Conservation (phyloP, 805 yeast species). For the Candida manassasensis region DNA sequence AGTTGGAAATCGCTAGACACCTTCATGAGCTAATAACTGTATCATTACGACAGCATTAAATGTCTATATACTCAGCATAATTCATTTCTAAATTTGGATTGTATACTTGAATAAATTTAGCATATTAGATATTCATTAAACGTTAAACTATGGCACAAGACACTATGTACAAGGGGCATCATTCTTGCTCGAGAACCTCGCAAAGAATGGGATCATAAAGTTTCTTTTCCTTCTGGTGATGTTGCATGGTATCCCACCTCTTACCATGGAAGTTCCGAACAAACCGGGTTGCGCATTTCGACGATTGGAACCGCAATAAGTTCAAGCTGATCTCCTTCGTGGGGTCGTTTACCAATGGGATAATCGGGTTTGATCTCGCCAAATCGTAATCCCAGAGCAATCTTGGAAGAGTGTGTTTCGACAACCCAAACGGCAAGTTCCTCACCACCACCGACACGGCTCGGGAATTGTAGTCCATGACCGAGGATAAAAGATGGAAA, state of each 20-base stretch:
- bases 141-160: no score
- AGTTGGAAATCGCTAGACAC: slow-evolving; percentile 25
- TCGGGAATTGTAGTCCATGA: slow-evolving; percentile 16
- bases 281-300: slow-evolving; percentile 46
- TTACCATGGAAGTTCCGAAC: slow-evolving; percentile 51
- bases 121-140: no score
- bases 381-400: slow-evolving; percentile 50
- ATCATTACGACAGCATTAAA: no score
- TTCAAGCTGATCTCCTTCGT: slow-evolving; percentile 20
- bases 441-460: slow-evolving; percentile 33
- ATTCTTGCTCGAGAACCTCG: slow-evolving; percentile 21
- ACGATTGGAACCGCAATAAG: slow-evolving; percentile 43
- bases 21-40: no score
- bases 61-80: no score
- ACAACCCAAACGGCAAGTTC: slow-evolving; percentile 45
- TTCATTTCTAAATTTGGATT: no score
- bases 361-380: slow-evolving; percentile 16
- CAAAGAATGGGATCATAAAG: slow-evolving; percentile 35
- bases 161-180: no score
- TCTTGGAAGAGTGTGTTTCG: slow-evolving; percentile 30
- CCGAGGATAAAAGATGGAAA: slow-evolving; percentile 11
- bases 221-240: slow-evolving; percentile 20
- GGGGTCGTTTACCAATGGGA: slow-evolving; percentile 22
- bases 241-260: slow-evolving; percentile 26
- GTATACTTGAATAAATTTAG: no score